phyloP scores from a whole-genome alignment of 805 yeast genomes.

The Blastobotrys muscicola region DNA sequence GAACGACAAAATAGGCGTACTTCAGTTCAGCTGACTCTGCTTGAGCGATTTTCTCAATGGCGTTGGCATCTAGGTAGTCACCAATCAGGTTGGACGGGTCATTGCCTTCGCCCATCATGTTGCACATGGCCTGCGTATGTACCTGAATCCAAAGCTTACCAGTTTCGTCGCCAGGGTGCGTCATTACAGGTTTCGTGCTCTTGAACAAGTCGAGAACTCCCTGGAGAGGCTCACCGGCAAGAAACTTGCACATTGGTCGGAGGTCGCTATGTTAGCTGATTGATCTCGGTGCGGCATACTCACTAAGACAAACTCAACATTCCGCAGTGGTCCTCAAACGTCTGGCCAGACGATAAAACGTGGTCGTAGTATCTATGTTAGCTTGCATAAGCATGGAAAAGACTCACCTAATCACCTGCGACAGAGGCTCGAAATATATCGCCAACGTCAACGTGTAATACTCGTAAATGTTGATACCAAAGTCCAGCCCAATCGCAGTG shows the following conservation, averaged over 20 bases:
- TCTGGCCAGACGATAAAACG: constrained; percentile 18
- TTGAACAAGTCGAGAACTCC: constrained; percentile 13
- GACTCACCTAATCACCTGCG: constrained; percentile 28
- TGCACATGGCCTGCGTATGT: constrained; percentile 14
- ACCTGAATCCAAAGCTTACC: constrained; percentile 18
- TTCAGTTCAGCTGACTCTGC: constrained; percentile 13
- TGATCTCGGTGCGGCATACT: background rate
- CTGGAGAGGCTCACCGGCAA: constrained; percentile 18
- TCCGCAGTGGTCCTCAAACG: constrained; percentile 18
- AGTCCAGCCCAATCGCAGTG: constrained; percentile 28
- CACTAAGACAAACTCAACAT: constrained; percentile 17
- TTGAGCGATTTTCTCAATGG: constrained; percentile 7
- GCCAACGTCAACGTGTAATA: constrained; percentile 36
- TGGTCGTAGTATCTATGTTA: constrained; percentile 16
- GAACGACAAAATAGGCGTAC: constrained; percentile 16
- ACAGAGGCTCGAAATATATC: constrained; percentile 32
- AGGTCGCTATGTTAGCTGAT: constrained; percentile 11
- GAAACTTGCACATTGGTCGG: constrained; percentile 18
- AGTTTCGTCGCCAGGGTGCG: constrained; percentile 12
- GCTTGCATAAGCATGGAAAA: background rate
- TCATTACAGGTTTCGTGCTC: constrained; percentile 10
- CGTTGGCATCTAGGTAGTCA: constrained; percentile 11
- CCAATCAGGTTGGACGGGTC: constrained; percentile 18
- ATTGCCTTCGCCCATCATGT: constrained; percentile 14
- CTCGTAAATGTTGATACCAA: constrained; percentile 34